phyloP scores from a whole-genome alignment of 2,329 filamentous ascomycete genomes.

The Colletotrichum limetticola region DNA sequence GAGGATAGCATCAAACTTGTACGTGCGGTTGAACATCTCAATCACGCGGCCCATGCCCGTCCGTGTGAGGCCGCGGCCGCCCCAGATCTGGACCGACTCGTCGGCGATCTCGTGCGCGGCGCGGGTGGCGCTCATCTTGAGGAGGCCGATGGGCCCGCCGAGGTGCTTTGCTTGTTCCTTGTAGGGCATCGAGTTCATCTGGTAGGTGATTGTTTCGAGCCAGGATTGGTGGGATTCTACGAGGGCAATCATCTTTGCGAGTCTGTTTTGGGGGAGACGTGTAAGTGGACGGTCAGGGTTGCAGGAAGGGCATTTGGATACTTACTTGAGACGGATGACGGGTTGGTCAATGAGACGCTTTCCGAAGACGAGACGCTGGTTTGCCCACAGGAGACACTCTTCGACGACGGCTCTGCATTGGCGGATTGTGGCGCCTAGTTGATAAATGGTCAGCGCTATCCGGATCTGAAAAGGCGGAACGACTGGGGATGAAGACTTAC shows the following conservation, averaged over 20 bases:
- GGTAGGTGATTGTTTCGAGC: constrained; percentile 86
- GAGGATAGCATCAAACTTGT: constrained; percentile 83
- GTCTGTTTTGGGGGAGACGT: constrained; percentile 50
- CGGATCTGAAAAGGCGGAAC: no score
- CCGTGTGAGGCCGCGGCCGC: constrained; percentile 82
- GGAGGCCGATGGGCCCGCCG: constrained; percentile 82
- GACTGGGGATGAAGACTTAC: constrained; percentile 48
- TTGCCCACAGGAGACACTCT: constrained; percentile 88
- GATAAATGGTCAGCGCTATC: no score
- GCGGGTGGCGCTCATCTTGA: constrained; percentile 83
- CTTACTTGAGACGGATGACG: constrained; percentile 81
- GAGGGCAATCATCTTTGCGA: constrained; percentile 88
- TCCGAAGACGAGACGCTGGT: constrained; percentile 86
- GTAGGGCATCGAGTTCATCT: constrained; percentile 89
- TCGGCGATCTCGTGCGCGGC: constrained; percentile 86
- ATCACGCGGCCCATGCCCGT: constrained; percentile 84
- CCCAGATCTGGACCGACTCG: constrained; percentile 87
- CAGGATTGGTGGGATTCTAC: constrained; percentile 86
- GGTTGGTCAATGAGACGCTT: constrained; percentile 87
- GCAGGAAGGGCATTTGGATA: background rate
- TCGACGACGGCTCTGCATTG: constrained; percentile 77
- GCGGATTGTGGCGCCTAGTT: constrained; percentile 63
- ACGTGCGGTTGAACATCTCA: constrained; percentile 86
- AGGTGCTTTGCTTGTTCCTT: constrained; percentile 78
- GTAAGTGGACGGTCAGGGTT: background rate